phyloP scores from a whole-genome alignment of 306 rosid genomes.

The Cucumis sativus region DNA sequence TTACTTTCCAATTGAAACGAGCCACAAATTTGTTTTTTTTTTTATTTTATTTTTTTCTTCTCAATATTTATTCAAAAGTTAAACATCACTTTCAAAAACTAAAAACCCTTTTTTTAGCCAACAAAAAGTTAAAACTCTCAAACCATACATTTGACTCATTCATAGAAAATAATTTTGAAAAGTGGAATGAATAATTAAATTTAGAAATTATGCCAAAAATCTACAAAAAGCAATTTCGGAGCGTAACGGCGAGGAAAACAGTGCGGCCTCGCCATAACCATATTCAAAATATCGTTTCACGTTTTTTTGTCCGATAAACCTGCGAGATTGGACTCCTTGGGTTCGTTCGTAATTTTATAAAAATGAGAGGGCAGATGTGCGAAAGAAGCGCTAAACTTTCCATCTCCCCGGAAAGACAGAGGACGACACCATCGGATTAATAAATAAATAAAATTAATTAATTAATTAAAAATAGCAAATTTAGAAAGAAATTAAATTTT shows the following conservation, averaged over 20 bases:
- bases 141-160: neutral
- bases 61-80: neutral
- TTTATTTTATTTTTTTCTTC: too few relatives aligned
- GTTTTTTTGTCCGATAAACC: neutral
- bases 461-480: too few relatives aligned
- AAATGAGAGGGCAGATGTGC: neutral
- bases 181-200: neutral
- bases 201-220: neutral
- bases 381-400: constrained; percentile 7
- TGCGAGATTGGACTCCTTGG: neutral
- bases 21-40: too few relatives aligned
- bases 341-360: neutral
- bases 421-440: neutral
- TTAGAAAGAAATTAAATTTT: neutral
- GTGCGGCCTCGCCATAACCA: neutral
- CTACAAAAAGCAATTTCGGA: neutral
- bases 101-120: too few relatives aligned
- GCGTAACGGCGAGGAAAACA: neutral
- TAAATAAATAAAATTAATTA: neutral
- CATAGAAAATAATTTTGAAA: neutral
- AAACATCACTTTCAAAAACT: too few relatives aligned
- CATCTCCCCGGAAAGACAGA: neutral
- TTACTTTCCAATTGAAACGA: too few relatives aligned
- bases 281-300: neutral
- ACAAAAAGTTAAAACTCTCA: neutral